Percentiles rank a stretch among this genome's conserved stretches.
These are phyloP conservation scores for Corylus americana DNA, from an alignment of 306 rosid genomes.

Conservation along the genomic window DNA sequence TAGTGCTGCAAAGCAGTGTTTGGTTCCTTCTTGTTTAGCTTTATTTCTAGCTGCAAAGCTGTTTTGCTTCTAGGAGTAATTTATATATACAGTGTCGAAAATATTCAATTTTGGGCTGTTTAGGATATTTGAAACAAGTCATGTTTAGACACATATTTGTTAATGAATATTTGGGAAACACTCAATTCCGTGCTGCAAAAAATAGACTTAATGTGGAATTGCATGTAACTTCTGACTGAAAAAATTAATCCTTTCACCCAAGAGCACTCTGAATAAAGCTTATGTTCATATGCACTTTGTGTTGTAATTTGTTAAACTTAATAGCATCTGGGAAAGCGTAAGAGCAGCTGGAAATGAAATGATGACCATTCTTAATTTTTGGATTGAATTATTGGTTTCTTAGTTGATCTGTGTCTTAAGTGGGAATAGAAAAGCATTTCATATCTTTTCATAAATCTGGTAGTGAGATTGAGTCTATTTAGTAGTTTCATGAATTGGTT, in stretches of 20 bases:
- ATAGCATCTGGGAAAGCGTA: neutral
- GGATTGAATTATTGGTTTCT: too few species aligned
- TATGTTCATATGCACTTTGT: neutral
- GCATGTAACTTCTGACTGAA: neutral
- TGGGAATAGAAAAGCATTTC: too few species aligned
- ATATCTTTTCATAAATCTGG: too few species aligned
- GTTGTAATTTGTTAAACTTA: neutral
- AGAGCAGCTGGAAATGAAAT: neutral
- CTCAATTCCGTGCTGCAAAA: neutral
- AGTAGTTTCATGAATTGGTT: neutral
- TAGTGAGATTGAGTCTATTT: too few species aligned
- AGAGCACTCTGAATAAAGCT: neutral
- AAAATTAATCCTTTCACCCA: neutral
- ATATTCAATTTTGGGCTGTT: neutral
- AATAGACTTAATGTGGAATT: neutral
- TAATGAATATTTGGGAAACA: neutral
- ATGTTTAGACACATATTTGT: neutral
- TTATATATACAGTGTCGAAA: neutral
- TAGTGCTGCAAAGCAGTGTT: neutral
- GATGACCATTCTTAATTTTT: too few species aligned
- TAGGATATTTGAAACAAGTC: neutral
- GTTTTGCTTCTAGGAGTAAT: neutral
- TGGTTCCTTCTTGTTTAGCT: neutral
- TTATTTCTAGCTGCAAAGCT: neutral
- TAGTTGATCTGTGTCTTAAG: too few species aligned